A percentile compares a stretch with the other conserved stretches of the same genome.
These are phyloP conservation scores for Penstemon barbatus DNA, from an alignment of 257 asterid species.

Conservation along the genomic window DNA sequence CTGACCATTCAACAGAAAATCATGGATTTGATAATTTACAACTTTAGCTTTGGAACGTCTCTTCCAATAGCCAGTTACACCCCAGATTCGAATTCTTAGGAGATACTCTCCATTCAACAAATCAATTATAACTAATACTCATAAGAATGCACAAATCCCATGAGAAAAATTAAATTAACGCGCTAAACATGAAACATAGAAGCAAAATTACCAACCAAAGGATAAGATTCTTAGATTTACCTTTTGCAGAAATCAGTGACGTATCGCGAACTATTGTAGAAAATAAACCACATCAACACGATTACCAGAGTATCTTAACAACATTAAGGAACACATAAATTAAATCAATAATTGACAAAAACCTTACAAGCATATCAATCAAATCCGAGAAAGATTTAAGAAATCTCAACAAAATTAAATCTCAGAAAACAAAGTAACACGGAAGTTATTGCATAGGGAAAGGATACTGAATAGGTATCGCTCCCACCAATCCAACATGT, in stretches of 20 bases:
- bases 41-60: too few species aligned
- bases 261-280: conserved; percentile 55
- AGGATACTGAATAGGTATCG: conserved; percentile 85
- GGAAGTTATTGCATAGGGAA: background rate
- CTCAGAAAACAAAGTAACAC: background rate
- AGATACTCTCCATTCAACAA: background rate
- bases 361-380: background rate
- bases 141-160: background rate
- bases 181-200: background rate
- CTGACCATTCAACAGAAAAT: too few species aligned
- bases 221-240: conserved; percentile 28
- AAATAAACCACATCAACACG: conserved; percentile 77
- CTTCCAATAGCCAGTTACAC: background rate
- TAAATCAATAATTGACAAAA: conserved; percentile 14
- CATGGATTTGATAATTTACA: too few species aligned
- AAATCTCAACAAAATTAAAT: conserved; percentile 14
- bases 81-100: background rate
- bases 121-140: background rate
- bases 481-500: conserved; percentile 95
- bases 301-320: conserved; percentile 55
- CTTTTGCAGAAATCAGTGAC: conserved; percentile 52
- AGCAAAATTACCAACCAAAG: conserved; percentile 4
- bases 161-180: background rate
- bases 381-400: background rate
- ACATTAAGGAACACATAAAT: conserved; percentile 37